Base-by-base conservation (phyloP, 768 basidiomycete genomes). In the Kwoniella pini region DNA sequence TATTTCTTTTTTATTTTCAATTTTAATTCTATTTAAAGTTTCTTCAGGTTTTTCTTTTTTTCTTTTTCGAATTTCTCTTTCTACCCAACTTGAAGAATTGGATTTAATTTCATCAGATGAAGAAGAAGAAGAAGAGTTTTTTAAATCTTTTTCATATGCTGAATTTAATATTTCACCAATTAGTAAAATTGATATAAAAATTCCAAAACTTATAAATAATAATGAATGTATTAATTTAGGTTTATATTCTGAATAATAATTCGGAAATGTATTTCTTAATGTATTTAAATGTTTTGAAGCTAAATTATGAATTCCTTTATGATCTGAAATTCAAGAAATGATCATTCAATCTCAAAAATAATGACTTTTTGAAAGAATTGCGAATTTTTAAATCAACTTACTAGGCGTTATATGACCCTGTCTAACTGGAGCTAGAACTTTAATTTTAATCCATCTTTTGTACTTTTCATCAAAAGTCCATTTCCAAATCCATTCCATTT, bases 111-210 rank as follows among this genome's bases (percentile, higher is more conserved):
- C 33, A 36, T 9, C 7, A 36, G 33, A 36, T 9, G 33, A 36
- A 9, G 62, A 33, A 7, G 56, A 3, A 24, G 22, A 43, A 2
- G 48, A 22, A n/a, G 54, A 27, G 13, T 30, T 40, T 21, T 36
- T 36, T 15, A 7, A 36, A 36, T 70, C 71, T 4, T 39, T 24
- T 39, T 74, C 72, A 52, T 74, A 74, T 17, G 55, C 60, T 13
- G 27, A 27, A 4, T 64, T 51, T 17, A 74, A 36, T 21, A 70
- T 31, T 13, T 64, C 38, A 12, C 68, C 68, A 10, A 62, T 28
- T 3, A 63, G 19, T 5, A 71, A 45, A 3, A 65, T 64, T 11
- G 66, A 21, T 4, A 67, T 19, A 21, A 60, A 31, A 12, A 62
- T 57, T 15, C 53, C 12, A 28, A 68, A 22, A 12, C 57, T 4